Evolutionary conservation across 352 stramenopile species (phyloP).

Genomic region (Nothophytophthora sp.): DNA sequence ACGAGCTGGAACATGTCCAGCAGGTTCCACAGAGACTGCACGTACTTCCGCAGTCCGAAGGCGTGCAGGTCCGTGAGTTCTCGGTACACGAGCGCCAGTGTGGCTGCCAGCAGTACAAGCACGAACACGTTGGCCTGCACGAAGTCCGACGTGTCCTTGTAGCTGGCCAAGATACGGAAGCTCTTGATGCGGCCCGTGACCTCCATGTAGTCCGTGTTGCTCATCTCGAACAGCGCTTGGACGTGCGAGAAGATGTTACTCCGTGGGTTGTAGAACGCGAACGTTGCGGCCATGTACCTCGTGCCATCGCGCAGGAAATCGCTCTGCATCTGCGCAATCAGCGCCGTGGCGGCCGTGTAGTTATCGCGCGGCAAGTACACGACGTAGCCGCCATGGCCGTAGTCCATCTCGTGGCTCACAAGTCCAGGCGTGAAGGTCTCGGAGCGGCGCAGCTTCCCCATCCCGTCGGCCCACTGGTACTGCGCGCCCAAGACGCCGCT

Average conservation of each 20-base stretch:
- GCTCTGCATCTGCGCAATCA: constrained; percentile 50
- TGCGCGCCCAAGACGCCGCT: constrained; percentile 26
- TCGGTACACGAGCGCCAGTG: constrained; percentile 48
- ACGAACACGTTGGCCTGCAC: constrained; percentile 55
- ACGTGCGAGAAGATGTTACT: constrained; percentile 80
- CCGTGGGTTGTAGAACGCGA: constrained; percentile 76
- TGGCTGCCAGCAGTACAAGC: constrained; percentile 58
- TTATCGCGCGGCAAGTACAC: constrained; percentile 80
- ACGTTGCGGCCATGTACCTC: constrained; percentile 61
- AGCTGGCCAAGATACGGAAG: constrained; percentile 67
- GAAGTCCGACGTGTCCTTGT: constrained; percentile 44
- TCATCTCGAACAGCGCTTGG: constrained; percentile 75
- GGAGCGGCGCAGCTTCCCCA: constrained; percentile 53
- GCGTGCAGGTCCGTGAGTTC: constrained; percentile 56
- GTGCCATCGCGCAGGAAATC: constrained; percentile 66
- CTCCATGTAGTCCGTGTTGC: constrained; percentile 79
- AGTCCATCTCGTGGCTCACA: constrained; percentile 69
- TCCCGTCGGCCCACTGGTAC: constrained; percentile 47
- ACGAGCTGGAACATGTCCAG: constrained; percentile 77
- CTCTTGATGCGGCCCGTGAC: constrained; percentile 66
- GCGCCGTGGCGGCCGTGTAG: constrained; percentile 38
- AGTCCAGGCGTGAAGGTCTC: constrained; percentile 74
- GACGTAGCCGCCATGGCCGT: constrained; percentile 69
- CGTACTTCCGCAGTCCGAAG: constrained; percentile 57
- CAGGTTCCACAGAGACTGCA: constrained; percentile 80